Base-by-base conservation (phyloP, 2,329 filamentous ascomycete species). In the Cladophialophora yegresii region DNA sequence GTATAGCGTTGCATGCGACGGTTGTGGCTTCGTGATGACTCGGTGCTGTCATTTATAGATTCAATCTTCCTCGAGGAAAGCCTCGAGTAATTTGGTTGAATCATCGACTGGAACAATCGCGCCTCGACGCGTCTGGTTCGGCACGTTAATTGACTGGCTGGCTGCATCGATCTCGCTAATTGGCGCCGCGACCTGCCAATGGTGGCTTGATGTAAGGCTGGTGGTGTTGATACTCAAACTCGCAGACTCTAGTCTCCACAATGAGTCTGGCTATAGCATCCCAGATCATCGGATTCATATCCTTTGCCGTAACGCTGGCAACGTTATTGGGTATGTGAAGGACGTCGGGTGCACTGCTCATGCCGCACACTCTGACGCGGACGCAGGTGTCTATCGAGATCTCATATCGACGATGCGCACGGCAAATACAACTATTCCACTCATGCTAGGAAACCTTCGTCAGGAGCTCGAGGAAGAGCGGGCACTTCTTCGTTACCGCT, bases 281-380 rank as follows among this genome's bases (percentile, higher is more conserved):
- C 6, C 58, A 64, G 54, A 58, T 62, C 36, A 67, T 69, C n/a
- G 68, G 69, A 8, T 67, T 70, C 54, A 66, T 70, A 58, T 70
- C 66, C 49, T 70, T 71, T 45, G 32, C 28, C 47, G 61, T 70
- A 40, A 70, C 68, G 12, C n/a, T 71, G 20, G 53, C 63, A 13
- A 70, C 69, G n/a, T 64, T 69, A 28, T 55, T 70, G 13, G 68
- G 68, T 68, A 64, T 36, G 66, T 64, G 13, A 23, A 28, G 16
- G 45, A 33, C 45, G 20, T 9, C 28, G 20, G 12, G 32, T 26
- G 23, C 10, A 51, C 56, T n/a, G 45, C 23, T 26, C 12, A n/a
- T 49, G 36, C 36, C n/a, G 22, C 28, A n/a, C 22, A 32, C n/a
- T 59, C 50, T 63, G 30, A 59, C 50, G 7, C 12, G 32, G 47